Conservation (phyloP, 2,329 filamentous ascomycete genomes). For the Fusarium pilosicola region DNA sequence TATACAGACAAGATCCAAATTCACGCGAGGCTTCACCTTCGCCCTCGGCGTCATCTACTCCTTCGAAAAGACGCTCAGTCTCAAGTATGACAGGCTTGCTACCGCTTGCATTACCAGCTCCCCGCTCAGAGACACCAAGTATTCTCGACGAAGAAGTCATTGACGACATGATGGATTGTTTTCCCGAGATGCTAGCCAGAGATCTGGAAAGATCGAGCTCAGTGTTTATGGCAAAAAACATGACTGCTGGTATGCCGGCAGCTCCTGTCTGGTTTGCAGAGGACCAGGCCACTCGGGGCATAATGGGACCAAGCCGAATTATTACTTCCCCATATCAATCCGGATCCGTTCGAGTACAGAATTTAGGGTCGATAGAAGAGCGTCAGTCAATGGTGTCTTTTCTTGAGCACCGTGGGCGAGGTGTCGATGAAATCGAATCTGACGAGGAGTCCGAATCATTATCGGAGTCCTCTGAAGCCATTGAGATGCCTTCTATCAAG, state of each 20-base stretch:
- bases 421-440: slow-evolving; percentile 43
- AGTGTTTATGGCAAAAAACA: slow-evolving; percentile 60
- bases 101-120: slow-evolving; percentile 49
- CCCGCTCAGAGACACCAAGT: slow-evolving; percentile 40
- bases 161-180: slow-evolving; percentile 53
- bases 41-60: slow-evolving; percentile 29
- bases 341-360: slow-evolving; percentile 45
- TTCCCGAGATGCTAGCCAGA: slow-evolving; percentile 65
- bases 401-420: slow-evolving; percentile 38
- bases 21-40: slow-evolving; percentile 9
- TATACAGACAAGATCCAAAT: slow-evolving; percentile 38
- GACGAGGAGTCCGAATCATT: slow-evolving; percentile 48
- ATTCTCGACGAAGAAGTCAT: slow-evolving; percentile 41
- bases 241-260: slow-evolving; percentile 62
- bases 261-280: slow-evolving; percentile 49
- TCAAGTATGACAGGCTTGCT: slow-evolving; percentile 53
- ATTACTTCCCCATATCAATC: slow-evolving; percentile 44
- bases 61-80: slow-evolving; percentile 48
- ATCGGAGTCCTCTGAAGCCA: slow-evolving; percentile 46
- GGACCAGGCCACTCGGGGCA: slow-evolving; percentile 21
- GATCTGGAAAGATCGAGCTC: slow-evolving; percentile 62
- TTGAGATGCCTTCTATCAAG: slow-evolving; percentile 48
- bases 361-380: slow-evolving; percentile 51
- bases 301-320: slow-evolving; percentile 32
- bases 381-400: slow-evolving; percentile 50